Conservation (phyloP, 345 rosid genomes). For the Eucalyptus fibrosa region DNA sequence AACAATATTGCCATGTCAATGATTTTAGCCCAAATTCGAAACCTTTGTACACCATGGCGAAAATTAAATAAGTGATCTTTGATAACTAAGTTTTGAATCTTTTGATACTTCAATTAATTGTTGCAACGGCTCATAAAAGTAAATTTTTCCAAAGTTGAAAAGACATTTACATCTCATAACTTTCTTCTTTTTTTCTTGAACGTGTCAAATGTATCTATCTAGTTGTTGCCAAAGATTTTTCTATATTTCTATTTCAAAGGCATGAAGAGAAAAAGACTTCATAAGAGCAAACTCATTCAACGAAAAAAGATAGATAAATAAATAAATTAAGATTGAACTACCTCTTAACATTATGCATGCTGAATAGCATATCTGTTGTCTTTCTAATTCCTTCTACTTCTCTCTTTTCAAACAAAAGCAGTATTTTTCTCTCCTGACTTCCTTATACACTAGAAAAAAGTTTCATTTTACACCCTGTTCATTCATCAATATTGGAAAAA, state of each 20-base stretch:
- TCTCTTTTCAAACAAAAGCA: not conserved
- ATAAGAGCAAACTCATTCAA: not conserved
- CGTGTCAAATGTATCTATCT: too few relatives aligned
- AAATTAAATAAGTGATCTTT: too few relatives aligned
- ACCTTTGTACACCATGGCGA: too few relatives aligned
- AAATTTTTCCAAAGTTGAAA: too few relatives aligned
- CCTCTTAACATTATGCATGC: not conserved
- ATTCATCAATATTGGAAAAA: not conserved
- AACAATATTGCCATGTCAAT: too few relatives aligned
- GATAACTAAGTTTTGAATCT: not conserved
- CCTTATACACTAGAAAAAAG: not conserved
- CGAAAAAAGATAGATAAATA: not conserved
- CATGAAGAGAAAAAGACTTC: not conserved
- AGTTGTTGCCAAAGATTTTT: not conserved
- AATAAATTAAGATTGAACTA: not conserved
- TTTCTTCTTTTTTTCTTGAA: too few relatives aligned
- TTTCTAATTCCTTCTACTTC: not conserved
- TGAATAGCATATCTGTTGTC: not conserved
- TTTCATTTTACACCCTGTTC: not conserved
- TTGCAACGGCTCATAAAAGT: not conserved
- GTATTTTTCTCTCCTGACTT: not conserved
- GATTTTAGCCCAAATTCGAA: accelerated
- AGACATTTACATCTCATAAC: not conserved
- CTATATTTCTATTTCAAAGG: not conserved
- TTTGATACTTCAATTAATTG: not conserved